Evolutionary conservation across 2,329 filamentous ascomycete species (phyloP), one percentile per base, ranked within the genome.

Genomic region (Colletotrichum kahawae): DNA sequence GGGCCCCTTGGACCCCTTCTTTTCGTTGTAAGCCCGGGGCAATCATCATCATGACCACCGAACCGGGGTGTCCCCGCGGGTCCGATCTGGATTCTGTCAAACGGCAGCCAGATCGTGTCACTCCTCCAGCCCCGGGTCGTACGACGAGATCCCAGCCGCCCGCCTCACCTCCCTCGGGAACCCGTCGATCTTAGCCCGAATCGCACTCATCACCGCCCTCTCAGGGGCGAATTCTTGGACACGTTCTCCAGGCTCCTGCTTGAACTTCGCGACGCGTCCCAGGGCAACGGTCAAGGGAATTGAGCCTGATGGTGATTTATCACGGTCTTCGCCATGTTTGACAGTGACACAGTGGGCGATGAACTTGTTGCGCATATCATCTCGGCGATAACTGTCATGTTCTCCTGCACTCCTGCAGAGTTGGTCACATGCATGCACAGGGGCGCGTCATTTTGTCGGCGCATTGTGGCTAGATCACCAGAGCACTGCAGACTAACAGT

Each of bases 51-150:
- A 48, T 71, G 71, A 54, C 43, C 16, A 48, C 51, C 27, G 27
- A 12, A 21, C 13, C 16, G 57, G 33, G 56, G 34, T 38, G 21
- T 13, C 13, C 24, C 18, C n/a, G n/a, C 29, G 43, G 67, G 60
- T 59, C 57, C 70, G 74, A 77, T 77, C 74, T 63, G 63, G 27
- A 63, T 71, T 73, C 60, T 70, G 59, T 74, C 74, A 56, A 66
- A 60, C 70, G 18, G 18, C 67, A 60, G 63, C 27, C 48, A 76
- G 73, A 74, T 77, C 76, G 67, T 68, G 36, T 67, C 62, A 67
- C 21, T 34, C 34, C 48, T 33, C 56, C 33, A n/a, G n/a, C 38
- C 29, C 31, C 24, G 48, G 24, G 43, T 54, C 31, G 73, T 54
- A 63, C 18, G 69, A 57, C 31, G 24, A 43, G 56, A 70, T 57